A percentile compares a stretch with the other conserved stretches of the same genome.
Conservation (phyloP, 768 basidiomycete genomes). For the Polyporus arcularius region DNA sequence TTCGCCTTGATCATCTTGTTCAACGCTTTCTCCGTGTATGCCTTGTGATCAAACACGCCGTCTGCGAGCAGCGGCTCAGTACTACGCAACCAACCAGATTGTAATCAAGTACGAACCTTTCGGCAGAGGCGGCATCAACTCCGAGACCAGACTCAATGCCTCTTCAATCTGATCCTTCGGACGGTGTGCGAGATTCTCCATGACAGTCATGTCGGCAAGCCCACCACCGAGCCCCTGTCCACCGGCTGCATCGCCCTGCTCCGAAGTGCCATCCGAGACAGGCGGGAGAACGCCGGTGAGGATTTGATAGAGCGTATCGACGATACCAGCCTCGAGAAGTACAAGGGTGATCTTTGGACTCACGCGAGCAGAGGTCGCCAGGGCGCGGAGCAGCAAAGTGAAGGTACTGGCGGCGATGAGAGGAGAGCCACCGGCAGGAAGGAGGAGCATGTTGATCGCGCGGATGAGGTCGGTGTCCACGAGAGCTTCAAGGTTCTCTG, state of each 20-base stretch:
- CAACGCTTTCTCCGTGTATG: conserved; percentile 86
- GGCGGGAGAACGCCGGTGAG: conserved; percentile 92
- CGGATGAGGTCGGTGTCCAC: conserved; percentile 78
- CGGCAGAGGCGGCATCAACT: conserved; percentile 90
- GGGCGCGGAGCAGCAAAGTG: conserved; percentile 80
- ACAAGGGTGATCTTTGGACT: conserved; percentile 87
- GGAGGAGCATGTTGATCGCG: conserved; percentile 82
- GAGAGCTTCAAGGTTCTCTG: conserved; percentile 84
- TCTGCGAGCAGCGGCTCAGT: conserved; percentile 45
- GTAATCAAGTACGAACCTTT: conserved; percentile 58
- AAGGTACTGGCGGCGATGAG: conserved; percentile 86
- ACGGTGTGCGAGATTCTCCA: conserved; percentile 95
- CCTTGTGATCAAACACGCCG: conserved; percentile 92
- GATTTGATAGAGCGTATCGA: conserved; percentile 91
- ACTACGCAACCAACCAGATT: not conserved
- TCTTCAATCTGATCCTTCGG: conserved; percentile 99
- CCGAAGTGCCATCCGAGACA: conserved; percentile 48
- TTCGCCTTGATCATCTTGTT: conserved; percentile 76
- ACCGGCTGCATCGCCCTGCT: conserved; percentile 59
- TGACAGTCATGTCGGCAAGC: conserved; percentile 93
- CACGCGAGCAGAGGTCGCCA: conserved; percentile 85
- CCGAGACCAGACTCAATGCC: conserved; percentile 83
- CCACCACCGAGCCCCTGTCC: conserved; percentile 87
- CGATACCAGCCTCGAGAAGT: conserved; percentile 89
- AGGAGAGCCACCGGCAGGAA: conserved; percentile 85